Evolutionary conservation across 2,329 filamentous ascomycete species (phyloP), one percentile per base, ranked within the genome.

Genomic region (Fusarium dimerum): DNA sequence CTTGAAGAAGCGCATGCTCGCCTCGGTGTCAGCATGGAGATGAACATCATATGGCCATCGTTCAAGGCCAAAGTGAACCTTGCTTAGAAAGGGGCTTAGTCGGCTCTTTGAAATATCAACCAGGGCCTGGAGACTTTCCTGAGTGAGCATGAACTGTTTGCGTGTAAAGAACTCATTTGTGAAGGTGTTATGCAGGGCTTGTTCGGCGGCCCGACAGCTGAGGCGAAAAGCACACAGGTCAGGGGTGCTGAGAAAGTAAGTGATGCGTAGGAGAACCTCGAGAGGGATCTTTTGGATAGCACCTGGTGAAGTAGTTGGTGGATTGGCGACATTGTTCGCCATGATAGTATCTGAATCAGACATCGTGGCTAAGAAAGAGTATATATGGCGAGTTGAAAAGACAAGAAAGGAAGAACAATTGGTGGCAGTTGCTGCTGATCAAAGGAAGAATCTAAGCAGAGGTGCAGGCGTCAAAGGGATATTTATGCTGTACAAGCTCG

Each of bases 91-190:
- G 0, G 61, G 54, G 0, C 71, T 70, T 15, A 83, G 56, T 0
- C 73, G 71, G 16, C 72, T 75, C 50, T 75, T 73, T n/a, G 80
- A 76, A 36, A 84, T 82, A 62, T 79, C 72, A 66, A 79, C 56
- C 11, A 87, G 72, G 0, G 78, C 73, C 47, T 80, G 74, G 10
- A 87, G 70, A 60, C 84, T 87, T 58, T 75, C 69, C 34, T 80
- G 72, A 2, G 78, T 79, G 48, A 87, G 63, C 80, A 86, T 85
- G 68, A 88, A 89, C 63, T 88, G 84, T 61, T 80, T 82, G 66
- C 83, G 84, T 46, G 72, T 75, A 69, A 89, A 89, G 73, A 86
- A 89, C 56, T 87, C 84, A 20, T 72, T 72, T 29, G 78, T 74
- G 59, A 88, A 88, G 34, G 73, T 73, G 45, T 76, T 72, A 66